These are phyloP conservation scores for Hypoxylon rubiginosum DNA, from an alignment of 2,329 filamentous ascomycete species.

Conservation along the genomic window DNA sequence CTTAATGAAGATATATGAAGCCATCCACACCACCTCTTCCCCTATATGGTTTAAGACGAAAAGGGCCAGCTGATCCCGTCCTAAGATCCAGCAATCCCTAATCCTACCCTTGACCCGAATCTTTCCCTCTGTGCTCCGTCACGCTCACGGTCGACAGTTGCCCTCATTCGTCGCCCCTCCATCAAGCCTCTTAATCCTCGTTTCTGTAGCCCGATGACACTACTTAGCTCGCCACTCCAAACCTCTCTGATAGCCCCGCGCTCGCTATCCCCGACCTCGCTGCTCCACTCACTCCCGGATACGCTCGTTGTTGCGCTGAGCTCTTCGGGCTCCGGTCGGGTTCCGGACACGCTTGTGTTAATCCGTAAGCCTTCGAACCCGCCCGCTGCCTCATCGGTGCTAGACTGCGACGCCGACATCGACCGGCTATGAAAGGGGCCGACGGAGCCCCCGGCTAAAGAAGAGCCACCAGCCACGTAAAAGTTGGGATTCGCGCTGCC, in stretches of 20 bases:
- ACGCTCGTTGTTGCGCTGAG: conserved; percentile 69
- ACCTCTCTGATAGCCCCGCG: conserved; percentile 69
- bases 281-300: conserved; percentile 61
- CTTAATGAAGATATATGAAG: conserved; percentile 18
- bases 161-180: conserved; percentile 84
- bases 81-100: conserved; percentile 67
- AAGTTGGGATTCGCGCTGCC: conserved; percentile 74
- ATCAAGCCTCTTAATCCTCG: conserved; percentile 90
- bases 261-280: conserved; percentile 56
- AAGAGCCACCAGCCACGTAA: conserved; percentile 63
- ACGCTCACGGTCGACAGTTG: conserved; percentile 52
- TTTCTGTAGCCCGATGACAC: conserved; percentile 96
- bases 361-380: conserved; percentile 61
- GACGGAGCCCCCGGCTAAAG: conserved; percentile 43
- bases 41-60: not conserved
- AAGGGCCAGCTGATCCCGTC: conserved; percentile 27
- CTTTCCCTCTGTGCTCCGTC: conserved; percentile 50
- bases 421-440: conserved; percentile 47
- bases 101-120: conserved; percentile 59
- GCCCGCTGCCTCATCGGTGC: conserved; percentile 43
- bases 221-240: conserved; percentile 86
- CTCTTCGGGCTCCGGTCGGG: conserved; percentile 58
- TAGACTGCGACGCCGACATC: conserved; percentile 48
- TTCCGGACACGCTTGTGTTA: conserved; percentile 67
- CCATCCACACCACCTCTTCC: not conserved